Conservation (phyloP, 2,329 filamentous ascomycete species). For the Aureobasidium uvarum region DNA sequence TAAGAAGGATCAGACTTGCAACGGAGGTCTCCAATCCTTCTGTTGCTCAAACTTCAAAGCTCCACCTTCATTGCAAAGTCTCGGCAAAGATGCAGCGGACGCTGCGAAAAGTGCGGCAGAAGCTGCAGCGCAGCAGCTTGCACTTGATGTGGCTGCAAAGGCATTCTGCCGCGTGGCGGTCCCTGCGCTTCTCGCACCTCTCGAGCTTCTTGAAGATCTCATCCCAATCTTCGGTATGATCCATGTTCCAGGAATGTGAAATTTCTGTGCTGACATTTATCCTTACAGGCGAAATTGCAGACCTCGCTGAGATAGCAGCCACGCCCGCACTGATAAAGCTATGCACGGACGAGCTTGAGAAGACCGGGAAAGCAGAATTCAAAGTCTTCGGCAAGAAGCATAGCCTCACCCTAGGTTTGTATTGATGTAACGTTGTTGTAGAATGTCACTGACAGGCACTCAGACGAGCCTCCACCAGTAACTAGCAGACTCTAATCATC, state of each 20-base stretch:
- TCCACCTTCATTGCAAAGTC: constrained; percentile 28
- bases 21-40: constrained; percentile 31
- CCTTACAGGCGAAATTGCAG: constrained; percentile 26
- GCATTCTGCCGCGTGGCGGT: constrained; percentile 41
- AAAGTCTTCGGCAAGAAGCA: constrained; percentile 37
- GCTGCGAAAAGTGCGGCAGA: constrained; percentile 29
- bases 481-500: too few relatives aligned
- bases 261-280: not conserved
- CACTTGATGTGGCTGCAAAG: constrained; percentile 40
- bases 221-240: constrained; percentile 27
- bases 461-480: too few relatives aligned
- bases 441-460: not conserved
- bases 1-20: constrained; percentile 38
- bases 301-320: constrained; percentile 32
- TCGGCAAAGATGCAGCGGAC: constrained; percentile 28
- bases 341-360: constrained; percentile 40
- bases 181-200: constrained; percentile 34
- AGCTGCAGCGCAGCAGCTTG: constrained; percentile 35
- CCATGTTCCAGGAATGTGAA: not conserved
- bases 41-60: constrained; percentile 38
- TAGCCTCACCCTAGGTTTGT: not conserved
- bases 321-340: constrained; percentile 37
- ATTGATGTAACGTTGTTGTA: too few relatives aligned
- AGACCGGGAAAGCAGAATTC: constrained; percentile 37
- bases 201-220: constrained; percentile 26